These are phyloP conservation scores for Sicyos edulis DNA, from an alignment of 306 rosid genomes.

Conservation along the genomic window DNA sequence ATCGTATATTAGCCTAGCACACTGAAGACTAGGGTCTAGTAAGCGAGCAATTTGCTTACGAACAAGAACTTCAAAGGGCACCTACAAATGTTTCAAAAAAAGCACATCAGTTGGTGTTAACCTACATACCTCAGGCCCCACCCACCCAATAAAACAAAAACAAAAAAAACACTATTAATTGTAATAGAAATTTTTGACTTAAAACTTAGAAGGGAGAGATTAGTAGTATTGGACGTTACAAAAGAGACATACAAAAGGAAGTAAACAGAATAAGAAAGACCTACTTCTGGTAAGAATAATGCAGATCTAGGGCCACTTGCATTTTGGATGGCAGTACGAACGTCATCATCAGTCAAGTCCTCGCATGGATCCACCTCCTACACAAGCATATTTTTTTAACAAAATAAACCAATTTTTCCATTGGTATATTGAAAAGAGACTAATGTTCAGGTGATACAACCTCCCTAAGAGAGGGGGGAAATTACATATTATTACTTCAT, in stretches of 20 bases:
- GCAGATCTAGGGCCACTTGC: constrained; percentile 41
- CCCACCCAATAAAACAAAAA: neutral
- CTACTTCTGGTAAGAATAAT: constrained; percentile 43
- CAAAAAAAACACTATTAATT: neutral
- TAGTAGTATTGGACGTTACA: neutral
- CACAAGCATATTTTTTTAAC: neutral
- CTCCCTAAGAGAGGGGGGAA: too few species aligned
- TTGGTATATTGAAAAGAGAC: too few species aligned
- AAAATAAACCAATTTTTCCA: too few species aligned
- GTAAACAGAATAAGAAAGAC: constrained; percentile 15
- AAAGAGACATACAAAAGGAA: constrained; percentile 7
- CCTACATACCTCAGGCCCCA: neutral
- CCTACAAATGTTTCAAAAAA: constrained; percentile 22
- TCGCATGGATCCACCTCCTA: constrained; percentile 45
- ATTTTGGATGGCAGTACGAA: constrained; percentile 40
- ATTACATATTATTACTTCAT: too few species aligned
- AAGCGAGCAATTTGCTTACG: constrained; percentile 37
- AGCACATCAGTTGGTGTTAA: neutral
- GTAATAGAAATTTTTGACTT: neutral
- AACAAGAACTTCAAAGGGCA: constrained; percentile 38
- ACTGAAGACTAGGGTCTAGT: constrained; percentile 44
- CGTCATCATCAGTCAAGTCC: constrained; percentile 34
- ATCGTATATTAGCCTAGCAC: constrained; percentile 34
- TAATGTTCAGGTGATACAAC: too few species aligned
- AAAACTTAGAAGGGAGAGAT: neutral